These are phyloP conservation scores for Castanea mollissima DNA, from an alignment of 306 rosid species.

Conservation along the genomic window DNA sequence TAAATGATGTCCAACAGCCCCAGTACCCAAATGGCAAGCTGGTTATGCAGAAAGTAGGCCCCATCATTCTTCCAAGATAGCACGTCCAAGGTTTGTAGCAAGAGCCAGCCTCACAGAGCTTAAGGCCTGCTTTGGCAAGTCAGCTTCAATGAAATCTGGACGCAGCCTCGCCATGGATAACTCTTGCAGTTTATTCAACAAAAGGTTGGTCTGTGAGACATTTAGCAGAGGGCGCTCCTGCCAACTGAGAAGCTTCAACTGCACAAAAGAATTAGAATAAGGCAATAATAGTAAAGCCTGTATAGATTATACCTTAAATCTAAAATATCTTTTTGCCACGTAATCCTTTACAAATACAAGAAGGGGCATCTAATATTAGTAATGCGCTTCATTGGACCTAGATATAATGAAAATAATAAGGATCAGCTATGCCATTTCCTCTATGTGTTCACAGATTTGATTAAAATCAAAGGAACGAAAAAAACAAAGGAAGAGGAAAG, in stretches of 20 bases:
- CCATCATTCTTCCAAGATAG: slow-evolving; percentile 63
- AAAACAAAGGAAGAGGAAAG: no score
- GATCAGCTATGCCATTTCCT: no score
- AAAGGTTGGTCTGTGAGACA: slow-evolving; percentile 69
- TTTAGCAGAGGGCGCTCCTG: slow-evolving; percentile 68
- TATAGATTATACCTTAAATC: neutral
- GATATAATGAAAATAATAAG: no score
- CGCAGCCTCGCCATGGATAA: slow-evolving; percentile 66
- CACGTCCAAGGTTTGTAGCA: slow-evolving; percentile 85
- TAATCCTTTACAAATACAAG: neutral
- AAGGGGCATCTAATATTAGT: no score
- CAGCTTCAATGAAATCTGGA: slow-evolving; percentile 57
- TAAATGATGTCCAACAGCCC: neutral
- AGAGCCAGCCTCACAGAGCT: slow-evolving; percentile 76
- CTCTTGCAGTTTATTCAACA: slow-evolving; percentile 84
- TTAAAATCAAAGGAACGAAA: no score
- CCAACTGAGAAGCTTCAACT: slow-evolving; percentile 85
- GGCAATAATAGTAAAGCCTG: neutral
- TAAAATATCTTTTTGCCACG: neutral
- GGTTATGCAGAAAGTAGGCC: neutral
- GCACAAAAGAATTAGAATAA: slow-evolving; percentile 30
- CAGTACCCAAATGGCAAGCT: neutral
- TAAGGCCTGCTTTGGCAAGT: slow-evolving; percentile 57
- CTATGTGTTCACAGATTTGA: no score
- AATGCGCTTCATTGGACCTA: no score